Base-by-base conservation (phyloP, 108 stramenopile species). In the Pseudonitzschia multistriata region DNA sequence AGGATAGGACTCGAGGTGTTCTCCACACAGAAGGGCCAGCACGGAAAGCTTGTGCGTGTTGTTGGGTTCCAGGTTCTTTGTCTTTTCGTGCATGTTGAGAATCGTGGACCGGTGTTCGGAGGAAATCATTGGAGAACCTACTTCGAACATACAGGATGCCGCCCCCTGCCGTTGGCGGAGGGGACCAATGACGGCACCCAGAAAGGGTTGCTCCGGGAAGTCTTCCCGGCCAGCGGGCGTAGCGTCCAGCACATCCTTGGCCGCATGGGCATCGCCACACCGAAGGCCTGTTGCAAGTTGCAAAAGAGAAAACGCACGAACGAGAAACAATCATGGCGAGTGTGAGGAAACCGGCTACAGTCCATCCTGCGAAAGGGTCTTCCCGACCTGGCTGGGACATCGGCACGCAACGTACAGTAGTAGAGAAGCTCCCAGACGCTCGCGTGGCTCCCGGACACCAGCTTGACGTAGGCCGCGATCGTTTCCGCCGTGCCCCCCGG, bases 181-280 rank as follows among this genome's bases (percentile, higher is more conserved):
- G 10, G 67, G 33, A 27, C 22, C 36, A 25, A 78, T 33, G 25
- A 72, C 49, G 13, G 3, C 21, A 22, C 49, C 45, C 10, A 78
- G 57, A 45, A 76, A 33, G 24, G 47, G 30, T 52, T 62, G 71
- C 39, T 72, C 77, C 1, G 52, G 39, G 42, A 62, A 40, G 15
- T 62, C 13, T 24, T 78, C 74, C 21, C 25, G 36, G 6, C 40
- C 40, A 10, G 37, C 62, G 24, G 68, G 74, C 0, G 35, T 56
- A 4, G 53, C 52, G 31, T 54, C 42, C 40, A 76, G 25, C 0
- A 76, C 79, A 66, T 66, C 56, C 45, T 66, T 70, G 24, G 83
- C 83, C 27, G 74, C 79, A 15, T 67, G 68, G 15, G 67, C 63
- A 64, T 79, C 78, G 50, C 83, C 83, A 50, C 76, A 79, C 7